A percentile compares a stretch with the other conserved stretches of the same genome.
Evolutionary conservation across 2,329 filamentous ascomycete species (phyloP).

Genomic region (Tympanopsis confertula): DNA sequence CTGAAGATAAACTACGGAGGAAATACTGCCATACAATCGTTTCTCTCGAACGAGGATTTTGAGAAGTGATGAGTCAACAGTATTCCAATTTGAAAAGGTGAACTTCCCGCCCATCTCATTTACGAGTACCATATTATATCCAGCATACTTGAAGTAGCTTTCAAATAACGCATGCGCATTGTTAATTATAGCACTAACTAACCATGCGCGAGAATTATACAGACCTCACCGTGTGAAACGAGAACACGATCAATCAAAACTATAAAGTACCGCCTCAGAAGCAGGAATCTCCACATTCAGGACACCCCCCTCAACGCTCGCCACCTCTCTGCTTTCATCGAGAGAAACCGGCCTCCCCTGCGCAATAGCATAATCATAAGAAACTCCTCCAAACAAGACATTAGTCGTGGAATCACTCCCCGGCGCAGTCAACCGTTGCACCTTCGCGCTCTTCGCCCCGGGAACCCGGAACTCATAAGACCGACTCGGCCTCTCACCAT

Average conservation of each 20-base stretch:
- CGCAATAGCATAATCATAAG: not conserved
- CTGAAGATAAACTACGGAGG: slow-evolving; percentile 16
- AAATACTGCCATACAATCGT: slow-evolving; percentile 12
- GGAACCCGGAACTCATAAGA: not conserved
- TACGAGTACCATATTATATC: too few relatives aligned
- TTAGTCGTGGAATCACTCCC: not conserved
- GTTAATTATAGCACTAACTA: too few relatives aligned
- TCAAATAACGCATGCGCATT: too few relatives aligned
- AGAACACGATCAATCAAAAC: not conserved
- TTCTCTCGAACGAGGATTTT: too few relatives aligned
- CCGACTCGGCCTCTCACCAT: not conserved
- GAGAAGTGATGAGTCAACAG: too few relatives aligned
- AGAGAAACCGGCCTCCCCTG: not conserved
- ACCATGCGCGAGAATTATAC: too few relatives aligned
- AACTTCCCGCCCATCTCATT: too few relatives aligned
- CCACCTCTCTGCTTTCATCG: not conserved
- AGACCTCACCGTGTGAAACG: not conserved
- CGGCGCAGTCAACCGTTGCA: not conserved
- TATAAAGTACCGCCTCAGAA: not conserved
- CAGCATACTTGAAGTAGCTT: too few relatives aligned
- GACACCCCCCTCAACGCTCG: not conserved
- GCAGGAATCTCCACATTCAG: not conserved
- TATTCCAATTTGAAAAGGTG: too few relatives aligned
- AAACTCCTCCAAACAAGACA: not conserved
- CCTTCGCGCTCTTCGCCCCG: not conserved